Evolutionary conservation across 2,329 filamentous ascomycete genomes (phyloP), one percentile per base, ranked within the genome.

Genomic region (Fusarium sp.): DNA sequence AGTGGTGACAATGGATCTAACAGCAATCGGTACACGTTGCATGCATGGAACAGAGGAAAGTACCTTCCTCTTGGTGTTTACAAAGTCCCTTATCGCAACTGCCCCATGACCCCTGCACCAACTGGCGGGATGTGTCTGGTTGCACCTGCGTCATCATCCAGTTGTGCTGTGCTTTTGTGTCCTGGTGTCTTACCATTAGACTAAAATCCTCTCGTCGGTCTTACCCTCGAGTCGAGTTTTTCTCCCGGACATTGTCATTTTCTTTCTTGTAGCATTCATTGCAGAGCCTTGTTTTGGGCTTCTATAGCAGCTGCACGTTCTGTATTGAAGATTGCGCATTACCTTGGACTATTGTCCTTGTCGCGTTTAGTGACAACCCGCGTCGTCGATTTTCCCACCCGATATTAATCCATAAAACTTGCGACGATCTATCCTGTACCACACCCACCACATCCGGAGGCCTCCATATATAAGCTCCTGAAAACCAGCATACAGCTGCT

Each of bases 111-210:
- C 68, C 68, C 63, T 70, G 67, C 37, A 56, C 43, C 37, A 50
- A 41, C 41, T 25, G 48, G 34, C 31, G 19, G 28, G 44, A 37
- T 39, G 34, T 50, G 43, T 58, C 46, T 60, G 63, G 69, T 62
- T 67, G 67, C 70, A 72, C 63, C 60, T 72, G 70, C 70, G 70
- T 72, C 70, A 72, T 72, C 62, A 64, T 52, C 48, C 31, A 69
- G 19, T 57, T 67, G 62, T 58, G 41, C 42, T 53, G 43, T 54
- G 46, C 34, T 55, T 59, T 55, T 61, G 46, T 64, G 59, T 65
- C 59, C 46, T 18, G 28, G 21, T 64, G 59, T 50, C 67, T 71
- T 46, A 43, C 49, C 34, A 23, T 66, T 42, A 59, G 60, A 31
- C 46, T 66, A 48, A 43, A 26, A 41, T 56, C 37, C 25, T 50